Conservation (phyloP, 805 yeast species). For the Lachancea sp. region DNA sequence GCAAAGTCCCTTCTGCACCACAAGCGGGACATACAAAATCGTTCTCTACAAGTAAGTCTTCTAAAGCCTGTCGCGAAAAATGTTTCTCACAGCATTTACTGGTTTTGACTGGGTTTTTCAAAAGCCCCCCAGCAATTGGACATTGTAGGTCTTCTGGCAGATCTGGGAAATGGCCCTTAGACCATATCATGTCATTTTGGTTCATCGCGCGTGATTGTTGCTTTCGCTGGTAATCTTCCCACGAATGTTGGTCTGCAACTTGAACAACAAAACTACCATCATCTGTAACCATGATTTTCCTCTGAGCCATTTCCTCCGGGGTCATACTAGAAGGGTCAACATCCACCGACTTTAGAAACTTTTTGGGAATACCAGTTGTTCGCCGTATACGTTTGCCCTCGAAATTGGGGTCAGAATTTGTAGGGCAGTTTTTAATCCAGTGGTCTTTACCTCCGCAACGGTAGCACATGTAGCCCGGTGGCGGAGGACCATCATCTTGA, state of each 20-base stretch:
- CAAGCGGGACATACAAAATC: conserved; percentile 93
- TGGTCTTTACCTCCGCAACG: conserved; percentile 95
- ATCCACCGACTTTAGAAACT: conserved; percentile 79
- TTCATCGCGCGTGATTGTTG: conserved; percentile 31
- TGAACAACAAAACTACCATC: conserved; percentile 95
- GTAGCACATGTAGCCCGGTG: conserved; percentile 93
- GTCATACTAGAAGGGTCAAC: conserved; percentile 46
- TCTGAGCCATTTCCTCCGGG: conserved; percentile 50
- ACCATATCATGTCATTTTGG: conserved; percentile 40
- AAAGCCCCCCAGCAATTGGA: conserved; percentile 59
- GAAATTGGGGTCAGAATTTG: conserved; percentile 85
- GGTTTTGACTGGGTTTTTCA: conserved; percentile 69
- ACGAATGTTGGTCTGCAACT: conserved; percentile 86
- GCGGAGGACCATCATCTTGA: conserved; percentile 63
- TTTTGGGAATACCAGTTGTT: conserved; percentile 96
- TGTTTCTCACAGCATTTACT: conserved; percentile 65
- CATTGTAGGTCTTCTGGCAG: conserved; percentile 58
- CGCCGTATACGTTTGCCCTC: conserved; percentile 87
- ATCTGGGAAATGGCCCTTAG: conserved; percentile 38
- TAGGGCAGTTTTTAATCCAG: conserved; percentile 95
- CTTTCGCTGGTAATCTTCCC: conserved; percentile 80
- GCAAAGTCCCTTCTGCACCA: conserved; percentile 59
- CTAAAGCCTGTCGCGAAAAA: conserved; percentile 57
- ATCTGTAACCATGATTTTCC: conserved; percentile 77
- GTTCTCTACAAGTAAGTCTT: conserved; percentile 60